A percentile compares a stretch with the other conserved stretches of the same genome.
Conservation (phyloP, 1,284 basidiomycete genomes). For the Heterobasidion annosum region DNA sequence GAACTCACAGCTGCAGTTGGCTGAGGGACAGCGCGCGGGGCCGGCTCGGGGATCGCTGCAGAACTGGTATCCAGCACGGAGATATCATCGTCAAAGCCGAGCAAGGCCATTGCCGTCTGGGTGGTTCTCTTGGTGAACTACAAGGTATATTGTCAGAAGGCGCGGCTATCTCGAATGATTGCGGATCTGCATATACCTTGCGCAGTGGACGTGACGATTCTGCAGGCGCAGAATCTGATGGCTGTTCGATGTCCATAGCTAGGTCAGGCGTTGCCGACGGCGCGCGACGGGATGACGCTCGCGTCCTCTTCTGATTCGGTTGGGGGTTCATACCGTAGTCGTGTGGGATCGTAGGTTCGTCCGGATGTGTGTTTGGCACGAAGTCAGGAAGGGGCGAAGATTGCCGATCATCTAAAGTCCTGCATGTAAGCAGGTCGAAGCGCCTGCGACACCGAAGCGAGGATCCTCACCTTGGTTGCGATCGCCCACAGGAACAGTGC, state of each 20-base stretch:
- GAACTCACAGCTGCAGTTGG: background rate
- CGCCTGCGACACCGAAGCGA: no score
- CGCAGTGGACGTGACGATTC: background rate
- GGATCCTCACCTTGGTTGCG: background rate
- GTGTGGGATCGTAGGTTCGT: constrained; percentile 19
- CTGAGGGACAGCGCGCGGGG: background rate
- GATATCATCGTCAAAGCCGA: background rate
- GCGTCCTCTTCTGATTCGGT: background rate
- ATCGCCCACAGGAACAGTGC: background rate
- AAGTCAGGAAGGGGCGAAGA: constrained; percentile 17
- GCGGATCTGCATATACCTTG: background rate
- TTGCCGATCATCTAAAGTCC: background rate
- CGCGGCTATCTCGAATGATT: background rate
- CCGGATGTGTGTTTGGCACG: constrained; percentile 21
- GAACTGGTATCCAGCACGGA: background rate
- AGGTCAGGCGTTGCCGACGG: background rate
- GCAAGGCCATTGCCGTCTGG: background rate
- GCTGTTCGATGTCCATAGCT: background rate
- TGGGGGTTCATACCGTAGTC: background rate
- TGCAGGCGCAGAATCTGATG: background rate
- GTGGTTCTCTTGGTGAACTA: background rate
- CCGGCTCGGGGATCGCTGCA: background rate
- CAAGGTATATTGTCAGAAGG: background rate
- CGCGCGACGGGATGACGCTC: background rate
- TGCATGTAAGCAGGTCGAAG: background rate